Base-by-base conservation (phyloP, 2,329 filamentous ascomycete genomes). In the Aspergillus sojae region DNA sequence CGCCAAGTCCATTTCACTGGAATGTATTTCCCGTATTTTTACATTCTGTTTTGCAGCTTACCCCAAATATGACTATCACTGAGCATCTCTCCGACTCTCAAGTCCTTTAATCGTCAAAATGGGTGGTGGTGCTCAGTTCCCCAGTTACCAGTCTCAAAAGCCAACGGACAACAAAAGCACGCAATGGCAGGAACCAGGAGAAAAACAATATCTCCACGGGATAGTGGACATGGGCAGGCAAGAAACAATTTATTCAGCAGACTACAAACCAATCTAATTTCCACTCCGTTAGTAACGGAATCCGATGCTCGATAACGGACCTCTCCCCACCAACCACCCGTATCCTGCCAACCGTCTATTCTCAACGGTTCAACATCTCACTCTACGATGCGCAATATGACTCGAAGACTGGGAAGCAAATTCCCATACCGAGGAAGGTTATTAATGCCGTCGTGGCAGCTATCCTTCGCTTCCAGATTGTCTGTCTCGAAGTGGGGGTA, bases 291-390 rank as follows among this genome's bases (percentile, higher is more conserved):
- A 78, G 92, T 81, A 97, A 96, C 82, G 93, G 93, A 71, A 94
- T 96, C 71, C 91, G 93, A 65, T 96, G 96, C 82, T 94, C 92
- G 53, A 92, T 96, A 71, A 92, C 92, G 11, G 89, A 92, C 66
- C 84, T 96, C 19, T 85, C 88, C 5, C 88, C 89, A 26, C 86
- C 88, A 2, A 86, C 82, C 45, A 85, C 90, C 34, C 90, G 93
- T n/a, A 86, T 94, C 23, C 84, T 96, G 16, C 88, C 85, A 21
- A 94, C 91, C 32, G 74, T 96, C 58, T 95, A 92, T 77, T 87
- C 89, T 67, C 88, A 92, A 68, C 89, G 93, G 4, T 89, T 89
- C 30, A 86, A 85, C 36, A 94, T 97, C 66, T 96, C 93, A 1
- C 84, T 97, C 9, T 96, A 94, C 78, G 92, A 96, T 72, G 92